These are phyloP conservation scores for Suhomyces sp. DNA, from an alignment of 805 yeast species.

Conservation along the genomic window DNA sequence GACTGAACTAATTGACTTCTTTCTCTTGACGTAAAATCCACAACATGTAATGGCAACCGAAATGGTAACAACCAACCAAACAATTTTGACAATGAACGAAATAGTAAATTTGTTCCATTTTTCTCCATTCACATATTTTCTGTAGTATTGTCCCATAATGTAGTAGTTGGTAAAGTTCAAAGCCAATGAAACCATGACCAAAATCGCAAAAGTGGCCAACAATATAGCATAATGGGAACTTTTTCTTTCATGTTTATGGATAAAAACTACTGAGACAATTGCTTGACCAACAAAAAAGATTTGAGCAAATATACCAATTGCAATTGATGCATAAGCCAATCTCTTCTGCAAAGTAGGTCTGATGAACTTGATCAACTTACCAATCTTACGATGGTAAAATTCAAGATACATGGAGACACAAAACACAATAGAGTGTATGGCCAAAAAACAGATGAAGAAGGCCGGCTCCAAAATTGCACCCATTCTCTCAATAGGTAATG, in stretches of 20 bases:
- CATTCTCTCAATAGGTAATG: conserved; percentile 24
- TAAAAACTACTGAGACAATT: conserved; percentile 15
- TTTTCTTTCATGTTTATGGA: conserved; percentile 12
- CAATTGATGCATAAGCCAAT: conserved; percentile 22
- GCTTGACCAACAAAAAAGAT: conserved; percentile 20
- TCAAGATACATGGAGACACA: conserved; percentile 23
- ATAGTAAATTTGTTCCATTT: conserved; percentile 28
- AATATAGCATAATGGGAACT: conserved; percentile 22
- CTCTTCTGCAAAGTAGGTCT: conserved; percentile 21
- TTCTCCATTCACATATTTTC: conserved; percentile 27
- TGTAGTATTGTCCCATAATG: conserved; percentile 28
- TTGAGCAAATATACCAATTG: conserved; percentile 22
- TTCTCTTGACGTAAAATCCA: conserved; percentile 19
- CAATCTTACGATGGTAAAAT: conserved; percentile 27
- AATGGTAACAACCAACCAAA: conserved; percentile 23
- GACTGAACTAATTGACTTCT: conserved; percentile 16
- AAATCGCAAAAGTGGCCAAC: conserved; percentile 24
- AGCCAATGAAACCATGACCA: conserved; percentile 23
- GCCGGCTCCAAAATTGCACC: conserved; percentile 23
- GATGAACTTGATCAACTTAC: conserved; percentile 27
- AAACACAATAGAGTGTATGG: conserved; percentile 21
- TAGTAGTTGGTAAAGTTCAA: conserved; percentile 27
- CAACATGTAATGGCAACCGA: conserved; percentile 19
- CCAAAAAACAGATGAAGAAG: conserved; percentile 19
- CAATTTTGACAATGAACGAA: conserved; percentile 22